These are phyloP conservation scores for Fragaria nilgerrensis DNA, from an alignment of 306 rosid species.

Conservation along the genomic window DNA sequence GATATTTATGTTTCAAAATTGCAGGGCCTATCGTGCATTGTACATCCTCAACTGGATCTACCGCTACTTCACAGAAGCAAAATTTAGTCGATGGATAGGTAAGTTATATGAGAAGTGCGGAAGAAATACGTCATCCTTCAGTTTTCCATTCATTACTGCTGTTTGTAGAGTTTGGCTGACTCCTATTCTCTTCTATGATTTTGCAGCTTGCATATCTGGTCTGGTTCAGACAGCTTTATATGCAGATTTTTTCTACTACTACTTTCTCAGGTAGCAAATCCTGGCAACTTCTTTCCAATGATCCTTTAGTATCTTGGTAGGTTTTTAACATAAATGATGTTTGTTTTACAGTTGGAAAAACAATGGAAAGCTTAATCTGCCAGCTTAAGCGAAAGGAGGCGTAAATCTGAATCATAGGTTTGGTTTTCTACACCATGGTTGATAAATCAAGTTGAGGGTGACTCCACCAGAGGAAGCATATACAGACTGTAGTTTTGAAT, in stretches of 20 bases:
- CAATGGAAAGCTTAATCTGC: conserved; percentile 81
- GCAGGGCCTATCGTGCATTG: conserved; percentile 92
- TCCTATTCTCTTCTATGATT: conserved; percentile 12
- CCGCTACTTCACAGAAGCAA: conserved; percentile 78
- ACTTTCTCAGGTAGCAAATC: conserved; percentile 65
- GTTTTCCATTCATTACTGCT: background rate
- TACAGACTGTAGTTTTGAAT: conserved; percentile 13
- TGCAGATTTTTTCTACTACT: conserved; percentile 97
- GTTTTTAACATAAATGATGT: conserved; percentile 1
- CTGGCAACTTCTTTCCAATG: conserved; percentile 2
- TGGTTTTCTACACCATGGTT: conserved; percentile 18
- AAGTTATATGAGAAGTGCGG: conserved; percentile 12
- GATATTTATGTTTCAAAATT: conserved; percentile 20
- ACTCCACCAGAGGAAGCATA: background rate
- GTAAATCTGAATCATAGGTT: conserved; percentile 21
- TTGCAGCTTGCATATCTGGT: conserved; percentile 76
- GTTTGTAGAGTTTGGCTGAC: conserved; percentile 10
- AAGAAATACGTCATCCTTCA: conserved; percentile 9
- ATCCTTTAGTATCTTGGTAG: background rate
- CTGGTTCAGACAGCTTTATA: conserved; percentile 91
- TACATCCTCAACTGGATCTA: conserved; percentile 98
- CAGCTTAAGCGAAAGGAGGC: conserved; percentile 54
- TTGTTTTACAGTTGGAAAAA: conserved; percentile 85
- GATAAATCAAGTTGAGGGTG: conserved; percentile 8
- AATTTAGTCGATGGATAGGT: conserved; percentile 82